Conservation (phyloP, 2,329 filamentous ascomycete genomes). For the Alternaria solani region DNA sequence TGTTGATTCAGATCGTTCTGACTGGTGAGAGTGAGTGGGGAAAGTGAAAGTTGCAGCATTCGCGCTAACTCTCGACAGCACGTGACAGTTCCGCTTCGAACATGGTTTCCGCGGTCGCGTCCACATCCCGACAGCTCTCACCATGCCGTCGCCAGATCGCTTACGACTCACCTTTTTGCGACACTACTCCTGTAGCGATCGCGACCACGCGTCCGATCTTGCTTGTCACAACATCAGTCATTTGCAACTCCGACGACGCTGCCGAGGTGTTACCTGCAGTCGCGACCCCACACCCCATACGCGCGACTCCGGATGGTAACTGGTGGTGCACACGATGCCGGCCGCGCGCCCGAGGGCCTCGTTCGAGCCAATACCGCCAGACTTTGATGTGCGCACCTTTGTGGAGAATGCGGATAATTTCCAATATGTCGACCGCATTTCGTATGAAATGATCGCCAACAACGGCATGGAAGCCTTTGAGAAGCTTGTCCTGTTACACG, state of each 20-base stretch:
- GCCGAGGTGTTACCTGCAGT: not conserved
- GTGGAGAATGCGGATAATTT: conserved; percentile 86
- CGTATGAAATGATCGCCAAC: conserved; percentile 77
- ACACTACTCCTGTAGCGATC: not conserved
- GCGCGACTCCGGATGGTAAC: conserved; percentile 22
- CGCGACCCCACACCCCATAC: not conserved
- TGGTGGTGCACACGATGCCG: conserved; percentile 67
- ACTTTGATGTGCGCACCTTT: conserved; percentile 78
- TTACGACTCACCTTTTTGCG: not conserved
- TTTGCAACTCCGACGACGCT: conserved; percentile 1
- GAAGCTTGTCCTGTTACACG: conserved; percentile 81
- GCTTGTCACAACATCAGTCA: not conserved
- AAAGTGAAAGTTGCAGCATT: conserved; percentile 3
- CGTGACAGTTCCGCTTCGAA: conserved; percentile 16
- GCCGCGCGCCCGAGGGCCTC: conserved; percentile 81
- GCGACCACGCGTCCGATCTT: not conserved
- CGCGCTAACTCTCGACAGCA: conserved; percentile 23
- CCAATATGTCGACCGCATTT: conserved; percentile 83
- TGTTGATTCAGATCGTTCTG: not conserved
- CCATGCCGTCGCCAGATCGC: not conserved
- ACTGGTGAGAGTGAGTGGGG: conserved; percentile 13
- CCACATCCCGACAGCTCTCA: not conserved
- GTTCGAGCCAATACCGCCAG: conserved; percentile 89
- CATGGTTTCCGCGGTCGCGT: conserved; percentile 6
- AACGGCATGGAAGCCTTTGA: conserved; percentile 84